Base-by-base conservation (phyloP, 1,284 basidiomycete species). In the Vanrija humicola region DNA sequence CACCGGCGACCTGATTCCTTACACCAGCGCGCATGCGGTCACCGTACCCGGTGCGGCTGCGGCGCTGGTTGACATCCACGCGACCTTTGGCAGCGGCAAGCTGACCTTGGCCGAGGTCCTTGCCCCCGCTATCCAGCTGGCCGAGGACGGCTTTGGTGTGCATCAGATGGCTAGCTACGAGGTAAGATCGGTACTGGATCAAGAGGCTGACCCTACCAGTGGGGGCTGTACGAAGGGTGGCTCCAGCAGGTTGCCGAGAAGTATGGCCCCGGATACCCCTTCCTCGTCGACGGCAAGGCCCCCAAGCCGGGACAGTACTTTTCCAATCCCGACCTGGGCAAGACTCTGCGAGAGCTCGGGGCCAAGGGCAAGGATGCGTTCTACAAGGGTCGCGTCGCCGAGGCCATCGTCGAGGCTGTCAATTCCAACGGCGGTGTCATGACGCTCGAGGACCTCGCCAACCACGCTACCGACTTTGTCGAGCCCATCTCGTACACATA, bases 11-110 rank as follows among this genome's bases (percentile, higher is more conserved):
- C 52, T 79, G 43, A 90, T 93, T 55, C 89, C 89, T 1, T 71
- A 81, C 9, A 84, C 81, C 3, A 86, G 92, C 69, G 76, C 95
- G 40, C 94, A 95, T 71, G 82, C 86, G 14, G 93, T 93, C 6
- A 98, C 95, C 0, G 92, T 97, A 3, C 95, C 95, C 58, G 92
- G 94, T 46, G 88, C 90, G 18, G 89, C 93, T 1, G 90, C 91
- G 19, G 90, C 34, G 90, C 12, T 98, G 94, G 93, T 81, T 89
- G 29, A 95, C 96, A 73, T 89, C 91, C 0, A 81, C 46, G 83
- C 88, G 54, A 79, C 81, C 50, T 85, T 96, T 54, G 95, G 95
- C 12, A 89, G 84, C 60, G 88, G 90, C n/a, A 87, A 84, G 52
- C 68, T 97, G 1, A 82, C 82, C 6, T 75, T 94, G 50, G 82